Base-by-base conservation (phyloP, 2,329 filamentous ascomycete genomes). In the Fusarium sp. region DNA sequence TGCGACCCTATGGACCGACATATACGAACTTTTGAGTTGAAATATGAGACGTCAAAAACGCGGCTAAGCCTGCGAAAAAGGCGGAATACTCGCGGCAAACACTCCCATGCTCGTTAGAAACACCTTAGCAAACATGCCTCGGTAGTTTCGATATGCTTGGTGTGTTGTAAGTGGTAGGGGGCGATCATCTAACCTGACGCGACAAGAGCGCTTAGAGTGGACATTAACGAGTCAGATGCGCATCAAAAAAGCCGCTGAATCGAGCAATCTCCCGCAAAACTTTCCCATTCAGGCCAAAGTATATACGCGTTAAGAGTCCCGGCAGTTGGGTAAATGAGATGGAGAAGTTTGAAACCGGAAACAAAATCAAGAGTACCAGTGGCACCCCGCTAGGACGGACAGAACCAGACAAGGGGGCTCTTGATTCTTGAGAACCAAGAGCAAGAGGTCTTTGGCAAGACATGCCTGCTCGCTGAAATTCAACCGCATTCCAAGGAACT, bases 171-270 rank as follows among this genome's bases (percentile, higher is more conserved):
- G 60, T 70, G 49, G 51, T 58, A 66, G 63, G 48, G 48, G 49
- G 45, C 31, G 61, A 70, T 75, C 61, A 57, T 70, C 57, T 39
- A 69, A 38, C 48, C 68, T 73, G 70, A 66, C 72, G 63, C 68
- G 65, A 75, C 58, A 47, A 69, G 55, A 74, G 78, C 78, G 78
- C 78, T 79, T 79, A 79, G 69, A 75, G 58, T 69, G 70, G 70
- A 66, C 77, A 68, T 44, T 64, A 47, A 61, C 58, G 63, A 72
- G 70, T 65, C 65, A 63, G 60, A 64, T 66, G 20, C 47, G 38
- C 54, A 44, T 72, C 44, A 38, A 42, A 63, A 66, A 55, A 47
- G 39, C 24, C 63, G 38, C 31, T 65, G 66, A 57, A 51, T 66
- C 55, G 66, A 66, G 59, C 65, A 64, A 48, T 54, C 45, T 60